phyloP scores from a whole-genome alignment of 169 alveolate genomes.

The Cryptosporidium andersoni region DNA sequence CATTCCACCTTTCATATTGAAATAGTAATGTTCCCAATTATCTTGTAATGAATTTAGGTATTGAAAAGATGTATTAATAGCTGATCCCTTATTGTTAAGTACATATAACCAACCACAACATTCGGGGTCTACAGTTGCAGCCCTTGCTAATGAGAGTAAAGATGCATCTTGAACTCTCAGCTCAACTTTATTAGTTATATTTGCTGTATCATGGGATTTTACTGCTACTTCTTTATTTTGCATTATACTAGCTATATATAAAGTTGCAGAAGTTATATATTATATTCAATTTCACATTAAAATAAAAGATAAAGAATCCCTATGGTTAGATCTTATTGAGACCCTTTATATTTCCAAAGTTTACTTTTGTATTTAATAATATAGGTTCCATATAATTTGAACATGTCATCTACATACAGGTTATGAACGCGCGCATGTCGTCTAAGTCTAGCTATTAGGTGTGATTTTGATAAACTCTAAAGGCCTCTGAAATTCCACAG shows the following conservation, averaged over 20 bases:
- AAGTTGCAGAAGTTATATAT: too few relatives aligned
- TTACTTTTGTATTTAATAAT: too few relatives aligned
- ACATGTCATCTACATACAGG: too few relatives aligned
- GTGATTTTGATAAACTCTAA: too few relatives aligned
- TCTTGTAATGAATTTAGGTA: background rate
- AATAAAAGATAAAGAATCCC: too few relatives aligned
- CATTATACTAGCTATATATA: background rate
- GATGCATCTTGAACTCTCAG: slow-evolving; percentile 68
- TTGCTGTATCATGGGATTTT: background rate
- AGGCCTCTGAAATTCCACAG: too few relatives aligned
- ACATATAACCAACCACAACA: slow-evolving; percentile 71
- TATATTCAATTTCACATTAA: too few relatives aligned
- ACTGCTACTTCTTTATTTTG: slow-evolving; percentile 9
- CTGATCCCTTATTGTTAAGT: slow-evolving; percentile 21
- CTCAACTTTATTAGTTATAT: slow-evolving; percentile 49
- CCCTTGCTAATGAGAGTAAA: slow-evolving; percentile 50
- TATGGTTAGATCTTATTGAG: too few relatives aligned
- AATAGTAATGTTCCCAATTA: slow-evolving; percentile 69
- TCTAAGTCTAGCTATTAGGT: too few relatives aligned
- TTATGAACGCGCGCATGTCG: too few relatives aligned
- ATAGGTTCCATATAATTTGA: too few relatives aligned
- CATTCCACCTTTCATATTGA: slow-evolving; percentile 60
- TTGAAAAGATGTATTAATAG: background rate
- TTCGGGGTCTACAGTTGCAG: slow-evolving; percentile 56
- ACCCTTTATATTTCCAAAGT: too few relatives aligned